Base-by-base conservation (phyloP, 805 yeast species). In the Myxozyma melibiosi region DNA sequence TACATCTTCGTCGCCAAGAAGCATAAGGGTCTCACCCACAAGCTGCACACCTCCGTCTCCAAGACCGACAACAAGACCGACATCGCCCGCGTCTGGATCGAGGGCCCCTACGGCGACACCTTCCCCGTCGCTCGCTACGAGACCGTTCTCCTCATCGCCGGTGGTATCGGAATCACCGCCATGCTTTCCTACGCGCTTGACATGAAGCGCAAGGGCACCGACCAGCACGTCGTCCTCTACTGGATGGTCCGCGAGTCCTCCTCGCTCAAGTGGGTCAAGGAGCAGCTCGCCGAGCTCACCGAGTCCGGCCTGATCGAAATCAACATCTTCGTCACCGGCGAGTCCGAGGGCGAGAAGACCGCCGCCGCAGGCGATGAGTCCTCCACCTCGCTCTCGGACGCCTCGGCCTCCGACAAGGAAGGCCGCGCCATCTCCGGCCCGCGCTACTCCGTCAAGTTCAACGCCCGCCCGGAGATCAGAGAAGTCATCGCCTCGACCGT, bases 91-190 rank as follows among this genome's bases (percentile, higher is more conserved):
- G 56, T 55, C 20, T 55, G 59, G 13, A 75, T 84, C n/a, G 88
- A 84, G 62, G 88, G 88, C 0, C 84, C 86, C 0, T 84, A 84
- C 62, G 88, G 88, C 0, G 65, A 69, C 3, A 67, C 77, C 1
- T 70, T 67, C n/a, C 84, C 84, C 1, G 77, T 81, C 55, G 74
- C 74, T 43, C 72, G 76, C 25, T 82, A 79, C 40, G 60, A 75
- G 30, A 74, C 75, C 41, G 78, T 79, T 1, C 70, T 83, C 7
- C 76, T 83, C 45, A 69, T 84, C 37, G 84, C 85, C 1, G 87
- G 88, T 9, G 88, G 88, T 4, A 80, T 82, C 60, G 88, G 88
- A 3, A 77, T 84, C 66, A 82, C 88, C 0, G 85, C 83, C 0
- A 73, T 81, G 7, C 73, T 79, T 45, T 74, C 83, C 3, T 76